These are phyloP conservation scores for Pyropia haitanensis DNA, from an alignment of 23 red algal species.

Conservation along the genomic window DNA sequence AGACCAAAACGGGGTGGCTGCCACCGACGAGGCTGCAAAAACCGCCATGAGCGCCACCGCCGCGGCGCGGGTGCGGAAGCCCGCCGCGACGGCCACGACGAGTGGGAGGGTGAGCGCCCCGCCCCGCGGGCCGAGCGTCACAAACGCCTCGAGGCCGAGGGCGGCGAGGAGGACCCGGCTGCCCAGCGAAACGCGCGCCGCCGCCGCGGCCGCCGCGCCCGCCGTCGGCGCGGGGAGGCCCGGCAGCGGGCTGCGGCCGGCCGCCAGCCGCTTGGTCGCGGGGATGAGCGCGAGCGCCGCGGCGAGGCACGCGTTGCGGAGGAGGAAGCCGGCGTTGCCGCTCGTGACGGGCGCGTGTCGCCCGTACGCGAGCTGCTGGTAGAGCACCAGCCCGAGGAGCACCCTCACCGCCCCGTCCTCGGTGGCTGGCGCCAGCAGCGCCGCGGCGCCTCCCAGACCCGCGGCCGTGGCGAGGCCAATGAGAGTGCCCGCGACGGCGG, in stretches of 20 bases:
- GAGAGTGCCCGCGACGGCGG: conserved; percentile 10
- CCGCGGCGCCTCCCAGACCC: conserved; percentile 1
- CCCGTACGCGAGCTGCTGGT: conserved; percentile 74
- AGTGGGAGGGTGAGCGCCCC: conserved; percentile 40
- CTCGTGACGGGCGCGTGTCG: conserved; percentile 65
- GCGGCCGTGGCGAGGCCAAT: conserved; percentile 27
- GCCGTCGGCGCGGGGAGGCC: conserved; percentile 21
- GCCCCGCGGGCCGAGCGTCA: conserved; percentile 39
- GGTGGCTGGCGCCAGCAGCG: too few species aligned
- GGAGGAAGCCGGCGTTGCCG: conserved; percentile 66
- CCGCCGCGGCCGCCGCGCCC: not conserved
- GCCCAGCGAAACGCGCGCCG: conserved; percentile 15
- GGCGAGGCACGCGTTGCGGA: conserved; percentile 72
- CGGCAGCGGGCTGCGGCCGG: conserved; percentile 45
- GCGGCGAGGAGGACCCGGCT: conserved; percentile 52
- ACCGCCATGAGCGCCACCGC: conserved; percentile 43
- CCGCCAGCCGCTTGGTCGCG: conserved; percentile 36
- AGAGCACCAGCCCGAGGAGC: conserved; percentile 35
- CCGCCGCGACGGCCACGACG: conserved; percentile 36
- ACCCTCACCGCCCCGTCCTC: conserved; percentile 17
- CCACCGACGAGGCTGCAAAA: conserved; percentile 46
- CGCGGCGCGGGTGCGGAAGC: conserved; percentile 60
- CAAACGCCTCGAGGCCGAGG: conserved; percentile 57
- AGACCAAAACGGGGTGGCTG: conserved; percentile 56
- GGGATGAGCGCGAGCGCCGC: conserved; percentile 54